Evolutionary conservation across 208 protist genomes (phyloP).

Genomic region (Acanthamoeba quina): DNA sequence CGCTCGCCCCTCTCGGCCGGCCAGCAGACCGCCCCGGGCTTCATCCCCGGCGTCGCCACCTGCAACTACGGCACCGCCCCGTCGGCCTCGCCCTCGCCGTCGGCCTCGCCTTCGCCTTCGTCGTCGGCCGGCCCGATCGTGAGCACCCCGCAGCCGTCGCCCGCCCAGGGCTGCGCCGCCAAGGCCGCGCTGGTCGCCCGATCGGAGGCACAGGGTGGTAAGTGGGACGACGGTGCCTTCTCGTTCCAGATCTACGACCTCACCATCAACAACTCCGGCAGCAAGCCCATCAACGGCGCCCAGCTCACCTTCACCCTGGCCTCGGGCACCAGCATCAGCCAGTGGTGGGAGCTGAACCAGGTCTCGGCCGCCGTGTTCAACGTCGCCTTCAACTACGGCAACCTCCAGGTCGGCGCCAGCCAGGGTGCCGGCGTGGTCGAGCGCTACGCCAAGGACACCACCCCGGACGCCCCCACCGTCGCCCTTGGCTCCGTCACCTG

Average conservation of each 20-base stretch:
- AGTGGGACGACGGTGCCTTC: neutral
- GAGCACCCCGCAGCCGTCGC: neutral
- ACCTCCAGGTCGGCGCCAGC: neutral
- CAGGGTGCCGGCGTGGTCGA: slow-evolving; percentile 22
- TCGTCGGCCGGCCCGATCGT: neutral
- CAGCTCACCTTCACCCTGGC: slow-evolving; percentile 31
- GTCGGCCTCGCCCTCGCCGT: neutral
- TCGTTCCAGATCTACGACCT: slow-evolving; percentile 16
- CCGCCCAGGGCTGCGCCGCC: neutral
- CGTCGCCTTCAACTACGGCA: slow-evolving; percentile 17
- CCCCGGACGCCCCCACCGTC: neutral
- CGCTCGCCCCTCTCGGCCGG: neutral
- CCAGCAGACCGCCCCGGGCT: neutral
- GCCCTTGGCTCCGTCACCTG: slow-evolving; percentile 3
- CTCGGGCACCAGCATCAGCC: slow-evolving; percentile 8
- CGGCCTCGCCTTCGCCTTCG: neutral
- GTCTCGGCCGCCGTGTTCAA: neutral
- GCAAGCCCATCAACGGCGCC: neutral
- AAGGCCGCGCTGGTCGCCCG: neutral
- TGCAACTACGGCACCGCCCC: neutral
- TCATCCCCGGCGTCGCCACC: neutral
- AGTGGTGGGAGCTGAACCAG: slow-evolving; percentile 26
- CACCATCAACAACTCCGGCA: neutral
- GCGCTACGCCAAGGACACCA: neutral
- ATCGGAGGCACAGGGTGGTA: neutral